A percentile compares a stretch with the other conserved stretches of the same genome.
phyloP scores from a whole-genome alignment of 2,329 filamentous ascomycete species.

The Daldinia eschscholtzii region DNA sequence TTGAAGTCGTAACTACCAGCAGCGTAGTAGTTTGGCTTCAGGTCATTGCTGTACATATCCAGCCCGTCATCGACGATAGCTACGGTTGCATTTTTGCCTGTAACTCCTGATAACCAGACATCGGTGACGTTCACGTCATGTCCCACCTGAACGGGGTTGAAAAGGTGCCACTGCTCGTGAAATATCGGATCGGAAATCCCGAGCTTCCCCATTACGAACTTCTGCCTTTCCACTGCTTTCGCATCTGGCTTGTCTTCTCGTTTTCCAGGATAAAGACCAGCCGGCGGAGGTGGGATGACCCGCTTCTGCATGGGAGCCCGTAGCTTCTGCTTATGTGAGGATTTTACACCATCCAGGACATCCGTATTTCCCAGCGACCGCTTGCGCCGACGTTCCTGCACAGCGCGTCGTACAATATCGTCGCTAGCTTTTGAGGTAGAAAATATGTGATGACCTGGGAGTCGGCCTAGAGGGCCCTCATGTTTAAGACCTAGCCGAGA shows the following conservation, averaged over 20 bases:
- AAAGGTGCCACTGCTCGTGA: conserved; percentile 93
- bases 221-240: conserved; percentile 68
- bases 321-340: conserved; percentile 79
- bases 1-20: conserved; percentile 97
- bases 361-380: conserved; percentile 66
- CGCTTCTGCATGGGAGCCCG: conserved; percentile 67
- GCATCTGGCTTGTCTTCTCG: conserved; percentile 49
- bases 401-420: conserved; percentile 68
- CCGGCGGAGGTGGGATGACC: conserved; percentile 58
- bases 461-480: conserved; percentile 83
- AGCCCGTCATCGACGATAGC: conserved; percentile 96
- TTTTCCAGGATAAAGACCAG: conserved; percentile 45
- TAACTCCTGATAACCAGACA: conserved; percentile 91
- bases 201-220: conserved; percentile 73
- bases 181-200: conserved; percentile 91
- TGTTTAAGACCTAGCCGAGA: conserved; percentile 79
- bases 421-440: conserved; percentile 73
- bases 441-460: conserved; percentile 88
- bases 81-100: conserved; percentile 87
- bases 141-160: conserved; percentile 82
- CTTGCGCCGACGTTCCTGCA: conserved; percentile 71
- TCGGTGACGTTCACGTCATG: conserved; percentile 98
- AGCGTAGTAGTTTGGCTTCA: conserved; percentile 94
- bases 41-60: conserved; percentile 93
- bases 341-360: conserved; percentile 78